Evolutionary conservation across 2,329 filamentous ascomycete genomes (phyloP), one percentile per base, ranked within the genome.

Genomic region (Leptoxyphium fumago): DNA sequence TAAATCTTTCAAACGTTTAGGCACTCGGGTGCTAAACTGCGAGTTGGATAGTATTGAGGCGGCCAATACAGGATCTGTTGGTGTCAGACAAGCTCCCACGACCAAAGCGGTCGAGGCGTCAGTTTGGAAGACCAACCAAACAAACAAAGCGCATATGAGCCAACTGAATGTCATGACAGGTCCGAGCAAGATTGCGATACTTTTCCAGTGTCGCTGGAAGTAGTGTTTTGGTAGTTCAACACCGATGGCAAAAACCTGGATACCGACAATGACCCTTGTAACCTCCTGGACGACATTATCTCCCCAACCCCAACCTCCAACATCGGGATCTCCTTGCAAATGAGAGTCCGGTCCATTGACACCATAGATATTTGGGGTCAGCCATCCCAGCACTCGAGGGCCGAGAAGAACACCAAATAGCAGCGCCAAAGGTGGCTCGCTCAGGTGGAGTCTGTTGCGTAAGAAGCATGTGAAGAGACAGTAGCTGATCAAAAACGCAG

Each of bases 61-160:
- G 1, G 73, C 70, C 10, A 76, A 60, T 0, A 77, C 71, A 0
- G 73, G 72, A 57, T 76, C 73, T 0, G 73, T 76, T 1, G 72
- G 73, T 0, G 73, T 73, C 2, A 76, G 61, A 50, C 72, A 75
- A 2, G 73, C 73, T 0, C 67, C 68, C 18, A 76, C 67, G 5
- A 72, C 64, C 34, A 75, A 52, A 1, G 71, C 67, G 1, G 70
- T 70, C 0, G 65, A 53, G 28, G 68, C 50, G 40, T 66, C 61
- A 0, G 64, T 68, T 5, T 64, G 47, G 52, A 77, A 71, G 3
- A 75, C 59, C 2, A 65, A 48, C 32, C 60, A 60, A 14, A 71
- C 63, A 47, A 75, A 69, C 0, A 63, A 46, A 2, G 69, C 63
- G 45, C 69, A 69, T 17, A 72, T 59, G 17, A 69, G 49, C 67